Percentiles rank a stretch among this genome's conserved stretches.
Conservation (phyloP, 2,329 filamentous ascomycete genomes). For the Chaetomiaceae sp. region DNA sequence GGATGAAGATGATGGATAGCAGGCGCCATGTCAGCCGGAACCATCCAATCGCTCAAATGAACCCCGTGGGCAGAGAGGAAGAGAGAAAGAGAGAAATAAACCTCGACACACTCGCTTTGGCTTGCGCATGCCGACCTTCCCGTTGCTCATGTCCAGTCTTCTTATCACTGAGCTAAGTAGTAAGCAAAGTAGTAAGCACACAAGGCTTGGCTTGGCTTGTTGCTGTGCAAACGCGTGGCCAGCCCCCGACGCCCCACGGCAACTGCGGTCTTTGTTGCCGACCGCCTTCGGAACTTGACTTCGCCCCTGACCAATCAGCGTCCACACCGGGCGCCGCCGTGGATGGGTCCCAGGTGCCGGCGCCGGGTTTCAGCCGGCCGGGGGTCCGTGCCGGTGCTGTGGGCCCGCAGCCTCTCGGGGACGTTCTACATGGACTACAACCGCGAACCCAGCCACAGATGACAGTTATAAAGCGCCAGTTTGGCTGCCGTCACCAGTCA, state of each 20-base stretch:
- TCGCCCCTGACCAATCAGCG: conserved; percentile 26
- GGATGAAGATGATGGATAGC: not conserved
- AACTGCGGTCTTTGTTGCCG: conserved; percentile 18
- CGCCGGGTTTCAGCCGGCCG: conserved; percentile 1
- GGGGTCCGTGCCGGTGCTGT: not conserved
- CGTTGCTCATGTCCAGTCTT: too few relatives aligned
- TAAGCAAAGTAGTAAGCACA: too few relatives aligned
- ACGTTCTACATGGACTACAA: not conserved
- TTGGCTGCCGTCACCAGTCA: too few relatives aligned
- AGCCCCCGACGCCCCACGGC: too few relatives aligned
- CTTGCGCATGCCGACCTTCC: conserved; percentile 12
- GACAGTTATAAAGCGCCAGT: not conserved
- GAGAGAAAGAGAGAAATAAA: too few relatives aligned
- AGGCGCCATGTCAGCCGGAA: too few relatives aligned
- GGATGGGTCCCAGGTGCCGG: not conserved
- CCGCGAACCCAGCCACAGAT: not conserved
- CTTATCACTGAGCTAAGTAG: too few relatives aligned
- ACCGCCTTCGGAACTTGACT: conserved; percentile 24
- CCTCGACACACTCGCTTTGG: conserved; percentile 15
- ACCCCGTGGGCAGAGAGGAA: too few relatives aligned
- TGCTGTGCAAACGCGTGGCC: too few relatives aligned
- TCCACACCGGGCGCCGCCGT: not conserved
- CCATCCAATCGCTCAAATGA: too few relatives aligned
- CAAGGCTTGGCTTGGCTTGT: too few relatives aligned
- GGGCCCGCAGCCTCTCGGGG: conserved; percentile 7